phyloP scores from a whole-genome alignment of 805 yeast genomes.

The Wickerhamomyces xylosicus region DNA sequence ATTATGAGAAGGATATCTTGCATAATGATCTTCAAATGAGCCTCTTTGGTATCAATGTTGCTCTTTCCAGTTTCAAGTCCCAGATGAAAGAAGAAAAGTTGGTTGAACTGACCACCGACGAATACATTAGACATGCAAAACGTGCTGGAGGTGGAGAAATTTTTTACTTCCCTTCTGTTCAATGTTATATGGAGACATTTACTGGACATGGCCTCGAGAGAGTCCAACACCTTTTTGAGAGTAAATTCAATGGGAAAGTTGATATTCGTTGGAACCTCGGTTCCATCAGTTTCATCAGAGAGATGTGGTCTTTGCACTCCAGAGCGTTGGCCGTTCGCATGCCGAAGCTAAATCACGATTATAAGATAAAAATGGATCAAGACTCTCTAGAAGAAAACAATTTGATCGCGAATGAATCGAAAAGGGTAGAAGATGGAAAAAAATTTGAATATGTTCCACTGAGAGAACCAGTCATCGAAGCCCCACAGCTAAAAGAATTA shows the following conservation, averaged over 20 bases:
- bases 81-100: slow-evolving; percentile 41
- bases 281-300: slow-evolving; percentile 78
- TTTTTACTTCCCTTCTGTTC: slow-evolving; percentile 67
- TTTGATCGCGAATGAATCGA: slow-evolving; percentile 29
- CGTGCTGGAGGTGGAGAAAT: slow-evolving; percentile 72
- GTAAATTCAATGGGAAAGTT: slow-evolving; percentile 81
- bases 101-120: slow-evolving; percentile 34
- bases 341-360: slow-evolving; percentile 18
- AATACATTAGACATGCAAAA: slow-evolving; percentile 44
- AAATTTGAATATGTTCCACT: slow-evolving; percentile 51
- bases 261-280: slow-evolving; percentile 94
- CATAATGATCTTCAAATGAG: slow-evolving; percentile 47
- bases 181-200: slow-evolving; percentile 66
- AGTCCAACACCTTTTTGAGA: slow-evolving; percentile 58
- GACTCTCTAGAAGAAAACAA: slow-evolving; percentile 22
- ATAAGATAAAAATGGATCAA: slow-evolving; percentile 3
- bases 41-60: slow-evolving; percentile 52
- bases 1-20: slow-evolving; percentile 26
- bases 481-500: slow-evolving; percentile 81
- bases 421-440: slow-evolving; percentile 36
- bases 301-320: slow-evolving; percentile 85
- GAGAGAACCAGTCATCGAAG: slow-evolving; percentile 71
- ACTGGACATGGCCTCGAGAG: slow-evolving; percentile 41
- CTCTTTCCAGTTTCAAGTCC: slow-evolving; percentile 50
- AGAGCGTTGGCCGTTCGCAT: slow-evolving; percentile 58